Base-by-base conservation (phyloP, 2,329 filamentous ascomycete species). In the Alternaria panax region DNA sequence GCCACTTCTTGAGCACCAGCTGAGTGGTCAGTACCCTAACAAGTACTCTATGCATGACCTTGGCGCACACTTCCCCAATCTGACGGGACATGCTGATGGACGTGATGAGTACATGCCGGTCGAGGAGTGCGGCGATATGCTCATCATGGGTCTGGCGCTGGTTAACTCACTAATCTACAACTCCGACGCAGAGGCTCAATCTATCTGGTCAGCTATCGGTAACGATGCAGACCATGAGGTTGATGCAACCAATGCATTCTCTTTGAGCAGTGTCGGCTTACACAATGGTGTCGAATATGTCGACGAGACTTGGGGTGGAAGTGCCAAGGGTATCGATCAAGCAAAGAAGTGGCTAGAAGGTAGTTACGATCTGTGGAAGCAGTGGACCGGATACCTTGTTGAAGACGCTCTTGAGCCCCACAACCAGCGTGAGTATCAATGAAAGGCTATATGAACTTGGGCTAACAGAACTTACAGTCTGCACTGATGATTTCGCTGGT, bases 401-500 rank as follows among this genome's bases (percentile, higher is more conserved):
- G 84, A 92, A 30, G 91, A 88, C 72, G 86, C 90, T 25, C 81
- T 94, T 41, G 87, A 91, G 58, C 92, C 92, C 3, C 86, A 88
- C 3, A 88, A 92, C 63, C 92, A 94, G 77, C 84, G 84, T 85
- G 78, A 74, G 81, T 65, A 5, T 54, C 4, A 5, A 28, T 36
- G 22, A 4, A 18, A 42, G 3, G 5, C 5, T 2, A 6, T 12
- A 27, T 18, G 7, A 41, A 11, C 20, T 2, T 6, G 24, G n/a
- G 47, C 63, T 70, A 50, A 72, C 38, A 3, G 20, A 7, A 0
- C 16, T 12, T 3, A 16, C 55, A 86, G 84, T 95, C 16, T 92
- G 88, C 20, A 95, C 92, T 1, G 92, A 95, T 71, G 92, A 95
- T 72, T 95, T 94, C 75, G 91, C 92, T 2, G 92, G 92, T 40